Conservation (phyloP, 176 grass and related monocot species). For the Poa annua region DNA sequence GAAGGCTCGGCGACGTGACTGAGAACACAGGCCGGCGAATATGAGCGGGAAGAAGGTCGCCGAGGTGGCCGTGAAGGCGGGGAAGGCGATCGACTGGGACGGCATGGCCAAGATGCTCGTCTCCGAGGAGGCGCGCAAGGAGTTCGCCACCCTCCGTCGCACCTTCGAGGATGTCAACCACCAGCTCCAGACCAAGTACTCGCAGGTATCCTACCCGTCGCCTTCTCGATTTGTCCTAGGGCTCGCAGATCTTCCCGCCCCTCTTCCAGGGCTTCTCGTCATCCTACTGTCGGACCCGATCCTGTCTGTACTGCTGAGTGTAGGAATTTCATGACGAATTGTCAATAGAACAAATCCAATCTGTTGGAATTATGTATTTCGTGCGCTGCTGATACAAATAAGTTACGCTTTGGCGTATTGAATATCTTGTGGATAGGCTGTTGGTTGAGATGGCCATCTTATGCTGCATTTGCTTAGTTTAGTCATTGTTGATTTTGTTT, state of each 20-base stretch:
- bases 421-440: neutral
- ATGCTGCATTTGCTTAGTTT: slow-evolving; percentile 2
- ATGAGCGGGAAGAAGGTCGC: slow-evolving; percentile 84
- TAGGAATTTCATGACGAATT: neutral
- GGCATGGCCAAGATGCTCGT: slow-evolving; percentile 75
- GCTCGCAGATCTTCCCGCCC: slow-evolving; percentile 41
- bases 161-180: slow-evolving; percentile 78
- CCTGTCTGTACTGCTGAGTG: neutral
- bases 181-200: slow-evolving; percentile 76
- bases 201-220: slow-evolving; percentile 39
- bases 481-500: neutral
- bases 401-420: slow-evolving; percentile 5
- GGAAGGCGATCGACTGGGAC: slow-evolving; percentile 76
- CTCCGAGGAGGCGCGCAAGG: slow-evolving; percentile 70
- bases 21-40: slow-evolving; percentile 60
- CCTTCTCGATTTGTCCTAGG: slow-evolving; percentile 43
- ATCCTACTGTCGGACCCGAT: neutral
- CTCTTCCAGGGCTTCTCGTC: neutral
- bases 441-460: neutral
- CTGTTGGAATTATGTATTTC: slow-evolving; percentile 6
- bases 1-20: neutral
- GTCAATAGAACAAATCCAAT: neutral
- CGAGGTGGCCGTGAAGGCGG: slow-evolving; percentile 64
- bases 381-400: neutral
- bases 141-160: slow-evolving; percentile 72